Evolutionary conservation across 176 grass and related monocot species (phyloP), one percentile per base, ranked within the genome.

Genomic region (Microstegium vimineum): DNA sequence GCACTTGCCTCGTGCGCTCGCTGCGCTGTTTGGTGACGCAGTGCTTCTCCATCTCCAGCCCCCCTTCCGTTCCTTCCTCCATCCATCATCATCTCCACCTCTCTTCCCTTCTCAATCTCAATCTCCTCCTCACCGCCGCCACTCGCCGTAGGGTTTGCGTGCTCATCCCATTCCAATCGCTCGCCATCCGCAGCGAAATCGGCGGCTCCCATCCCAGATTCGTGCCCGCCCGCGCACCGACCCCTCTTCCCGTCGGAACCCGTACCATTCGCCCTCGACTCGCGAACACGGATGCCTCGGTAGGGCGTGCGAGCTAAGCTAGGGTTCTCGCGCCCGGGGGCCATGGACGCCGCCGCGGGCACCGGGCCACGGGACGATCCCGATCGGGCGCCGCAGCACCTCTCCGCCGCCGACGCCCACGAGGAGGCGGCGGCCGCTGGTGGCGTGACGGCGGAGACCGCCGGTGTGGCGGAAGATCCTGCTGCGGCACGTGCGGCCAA

Each of bases 261-360:
- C 38, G 13, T 2, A 0, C 16, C 6, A 7, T 30, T 7, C 15
- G 20, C 17, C 36, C n/a, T 25, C 22, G 86, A 79, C 79, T 73
- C 59, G 59, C 42, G 68, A 43, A 43, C 42, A 49, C 30, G 26
- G 66, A 22, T 43, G 73, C 1, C 51, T 14, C 25, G 23, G 8
- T 88, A 87, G 79, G 37, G 4, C 51, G 1, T 15, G 65, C 46
- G 75, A 8, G 66, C 26, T 28, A 57, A 38, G 75, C 86, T 88
- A 83, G 86, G 81, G 86, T 83, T 88, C 66, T 79, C 68, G 81
- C 31, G 17, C 12, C 40, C 17, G 79, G 27, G 20, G 9, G 22
- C 68, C 51, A 36, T 84, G 81, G 80, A 73, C 65, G 43, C 23
- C 65, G 66, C 23, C 41, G 72, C 15, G 37, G 36, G 68, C 49